A percentile compares a stretch with the other conserved stretches of the same genome.
phyloP scores from a whole-genome alignment of 2,329 filamentous ascomycete genomes.

The Clathrospora elynae region DNA sequence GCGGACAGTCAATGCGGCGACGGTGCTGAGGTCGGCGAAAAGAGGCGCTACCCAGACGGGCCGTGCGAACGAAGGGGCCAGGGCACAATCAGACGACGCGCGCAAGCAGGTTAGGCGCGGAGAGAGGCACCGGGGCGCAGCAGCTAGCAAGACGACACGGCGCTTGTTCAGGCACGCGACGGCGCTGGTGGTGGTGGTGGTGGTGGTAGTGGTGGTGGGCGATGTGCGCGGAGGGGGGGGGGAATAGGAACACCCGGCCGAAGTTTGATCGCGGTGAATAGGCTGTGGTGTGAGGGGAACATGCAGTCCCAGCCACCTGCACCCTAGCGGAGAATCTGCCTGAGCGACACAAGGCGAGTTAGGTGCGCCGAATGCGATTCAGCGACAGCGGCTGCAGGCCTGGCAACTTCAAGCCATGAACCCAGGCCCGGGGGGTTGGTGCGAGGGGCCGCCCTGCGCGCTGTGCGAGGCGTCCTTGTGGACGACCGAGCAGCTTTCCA shows the following conservation, averaged over 20 bases:
- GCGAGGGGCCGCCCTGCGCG: conserved; percentile 21
- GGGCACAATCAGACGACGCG: conserved; percentile 28
- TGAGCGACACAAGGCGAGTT: conserved; percentile 28
- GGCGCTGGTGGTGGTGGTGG: background rate
- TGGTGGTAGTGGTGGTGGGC: background rate
- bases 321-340: conserved; percentile 5
- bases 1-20: conserved; percentile 40
- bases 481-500: conserved; percentile 21
- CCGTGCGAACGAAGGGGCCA: conserved; percentile 38
- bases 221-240: background rate
- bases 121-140: conserved; percentile 14
- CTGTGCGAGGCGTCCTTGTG: conserved; percentile 24
- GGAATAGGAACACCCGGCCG: conserved; percentile 1
- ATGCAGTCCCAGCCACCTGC: background rate
- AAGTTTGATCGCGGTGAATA: conserved; percentile 2
- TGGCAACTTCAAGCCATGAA: conserved; percentile 40
- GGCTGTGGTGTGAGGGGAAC: conserved; percentile 3
- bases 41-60: conserved; percentile 37
- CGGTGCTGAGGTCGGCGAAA: conserved; percentile 38
- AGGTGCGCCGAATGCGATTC: conserved; percentile 14
- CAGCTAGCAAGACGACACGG: conserved; percentile 11
- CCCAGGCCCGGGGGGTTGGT: conserved; percentile 33
- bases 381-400: conserved; percentile 23
- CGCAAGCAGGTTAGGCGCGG: conserved; percentile 23
- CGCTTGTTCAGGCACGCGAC: conserved; percentile 12